A percentile compares a stretch with the other conserved stretches of the same genome.
Evolutionary conservation across 306 rosid species (phyloP).

Genomic region (Casuarina equisetifolia): DNA sequence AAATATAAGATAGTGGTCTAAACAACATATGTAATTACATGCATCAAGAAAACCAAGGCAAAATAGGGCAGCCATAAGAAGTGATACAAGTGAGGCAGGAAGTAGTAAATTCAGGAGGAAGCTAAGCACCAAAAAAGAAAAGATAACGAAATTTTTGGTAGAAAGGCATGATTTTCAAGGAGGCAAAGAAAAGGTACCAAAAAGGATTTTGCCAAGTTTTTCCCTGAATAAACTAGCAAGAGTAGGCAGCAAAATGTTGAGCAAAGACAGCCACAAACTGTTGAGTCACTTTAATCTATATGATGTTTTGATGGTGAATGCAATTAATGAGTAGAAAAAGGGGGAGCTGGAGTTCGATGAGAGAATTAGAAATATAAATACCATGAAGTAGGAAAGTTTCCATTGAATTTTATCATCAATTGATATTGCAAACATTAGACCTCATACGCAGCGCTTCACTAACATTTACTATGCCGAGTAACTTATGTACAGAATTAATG

Average conservation of each 20-base stretch:
- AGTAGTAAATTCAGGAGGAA: background rate
- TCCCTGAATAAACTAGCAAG: background rate
- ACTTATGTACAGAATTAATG: too few relatives aligned
- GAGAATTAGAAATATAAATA: too few relatives aligned
- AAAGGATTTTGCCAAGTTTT: background rate
- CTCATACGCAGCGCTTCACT: too few relatives aligned
- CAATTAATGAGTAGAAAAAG: too few relatives aligned
- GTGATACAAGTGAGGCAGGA: background rate
- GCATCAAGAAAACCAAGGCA: background rate
- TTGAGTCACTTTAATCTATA: too few relatives aligned
- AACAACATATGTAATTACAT: background rate
- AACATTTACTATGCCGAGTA: too few relatives aligned
- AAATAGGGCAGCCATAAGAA: background rate
- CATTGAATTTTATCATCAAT: too few relatives aligned
- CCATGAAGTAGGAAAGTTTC: too few relatives aligned
- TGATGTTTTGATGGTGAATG: too few relatives aligned
- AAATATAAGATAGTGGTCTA: background rate
- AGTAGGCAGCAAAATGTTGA: background rate
- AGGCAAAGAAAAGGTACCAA: background rate
- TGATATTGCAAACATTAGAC: too few relatives aligned
- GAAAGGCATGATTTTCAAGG: background rate
- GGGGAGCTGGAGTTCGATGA: too few relatives aligned
- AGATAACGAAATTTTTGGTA: background rate
- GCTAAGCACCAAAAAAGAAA: background rate
- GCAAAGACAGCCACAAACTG: background rate